Evolutionary conservation across 1,139 yeast genomes (phyloP), one percentile per base, ranked within the genome.

Genomic region (Saccharomyces pastorianus): DNA sequence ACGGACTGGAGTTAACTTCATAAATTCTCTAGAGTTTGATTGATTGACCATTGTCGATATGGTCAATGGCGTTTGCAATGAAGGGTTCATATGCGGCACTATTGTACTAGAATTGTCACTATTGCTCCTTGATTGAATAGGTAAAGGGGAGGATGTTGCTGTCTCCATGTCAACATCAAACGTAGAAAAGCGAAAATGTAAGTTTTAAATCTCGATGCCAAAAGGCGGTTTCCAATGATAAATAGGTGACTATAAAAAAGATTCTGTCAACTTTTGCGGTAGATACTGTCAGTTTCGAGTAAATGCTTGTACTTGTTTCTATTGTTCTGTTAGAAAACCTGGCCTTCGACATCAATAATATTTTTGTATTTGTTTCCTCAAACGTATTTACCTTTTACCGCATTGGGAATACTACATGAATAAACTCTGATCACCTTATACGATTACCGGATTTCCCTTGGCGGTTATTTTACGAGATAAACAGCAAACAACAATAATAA

Each of bases 1-100:
- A 51, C 59, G 59, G 26, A 63, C 64, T 3, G 66, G 66, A 27
- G 65, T 61, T 25, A 63, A 49, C 26, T 55, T 55, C 41, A 59
- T 50, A 42, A 25, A 56, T 7, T 59, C 61, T 31, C 34, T 31
- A 46, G 48, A 46, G 25, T 14, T 46, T 46, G 48, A 20, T 20
- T 20, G 23, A 20, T 20, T 20, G 23, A 20, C 23, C 23, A 20
- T 20, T 3, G 23, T 20, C 3, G 23, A 20, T 20, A 20, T 20
- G 23, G 23, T 20, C 23, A 20, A 20, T 20, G 23, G 23, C 23
- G 23, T 20, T 20, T 4, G 4, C 3, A 20, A 20, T 20, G 23
- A 20, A 20, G 23, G 23, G 23, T 20, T 20, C 23, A 20, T 20
- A 20, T 20, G 23, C 23, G 23, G 23, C 23, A 20, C 23, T 20